These are phyloP conservation scores for Saccharomycopsis hybrid DNA, from an alignment of 1,139 yeast species.

Conservation along the genomic window DNA sequence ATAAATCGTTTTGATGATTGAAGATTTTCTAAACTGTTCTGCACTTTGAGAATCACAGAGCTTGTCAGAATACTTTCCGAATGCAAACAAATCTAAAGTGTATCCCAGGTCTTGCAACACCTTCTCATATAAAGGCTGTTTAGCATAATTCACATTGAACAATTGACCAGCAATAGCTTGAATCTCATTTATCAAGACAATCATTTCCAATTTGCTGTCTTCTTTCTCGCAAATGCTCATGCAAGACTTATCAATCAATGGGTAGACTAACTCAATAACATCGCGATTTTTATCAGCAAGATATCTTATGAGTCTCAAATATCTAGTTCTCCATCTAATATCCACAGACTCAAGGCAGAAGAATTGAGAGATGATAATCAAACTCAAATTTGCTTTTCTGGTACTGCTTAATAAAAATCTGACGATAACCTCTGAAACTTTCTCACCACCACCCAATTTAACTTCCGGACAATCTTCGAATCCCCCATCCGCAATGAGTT, in stretches of 20 bases:
- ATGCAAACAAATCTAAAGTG: no score
- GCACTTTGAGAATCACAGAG: no score
- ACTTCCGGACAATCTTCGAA: background rate
- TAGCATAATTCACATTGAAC: no score
- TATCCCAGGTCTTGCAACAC: no score
- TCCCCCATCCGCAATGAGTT: constrained; percentile 6
- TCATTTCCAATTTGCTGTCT: background rate
- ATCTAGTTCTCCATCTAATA: constrained; percentile 3
- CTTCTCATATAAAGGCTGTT: no score
- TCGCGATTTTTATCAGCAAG: background rate
- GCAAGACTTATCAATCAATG: constrained; percentile 10
- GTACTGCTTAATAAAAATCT: background rate
- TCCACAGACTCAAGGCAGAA: constrained; percentile 4
- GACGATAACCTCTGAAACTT: constrained; percentile 6
- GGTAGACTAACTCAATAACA: constrained; percentile 11
- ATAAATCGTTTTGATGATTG: background rate
- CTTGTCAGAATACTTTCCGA: no score
- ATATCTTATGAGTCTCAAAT: constrained; percentile 5
- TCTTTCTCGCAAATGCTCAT: constrained; percentile 3
- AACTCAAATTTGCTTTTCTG: background rate
- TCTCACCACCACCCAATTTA: constrained; percentile 3
- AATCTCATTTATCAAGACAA: constrained; percentile 8
- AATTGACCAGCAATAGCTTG: background rate
- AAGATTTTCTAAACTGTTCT: background rate
- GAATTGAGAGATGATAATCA: constrained; percentile 2